phyloP scores from a whole-genome alignment of 345 rosid genomes.

The Capsella bursapastoris region DNA sequence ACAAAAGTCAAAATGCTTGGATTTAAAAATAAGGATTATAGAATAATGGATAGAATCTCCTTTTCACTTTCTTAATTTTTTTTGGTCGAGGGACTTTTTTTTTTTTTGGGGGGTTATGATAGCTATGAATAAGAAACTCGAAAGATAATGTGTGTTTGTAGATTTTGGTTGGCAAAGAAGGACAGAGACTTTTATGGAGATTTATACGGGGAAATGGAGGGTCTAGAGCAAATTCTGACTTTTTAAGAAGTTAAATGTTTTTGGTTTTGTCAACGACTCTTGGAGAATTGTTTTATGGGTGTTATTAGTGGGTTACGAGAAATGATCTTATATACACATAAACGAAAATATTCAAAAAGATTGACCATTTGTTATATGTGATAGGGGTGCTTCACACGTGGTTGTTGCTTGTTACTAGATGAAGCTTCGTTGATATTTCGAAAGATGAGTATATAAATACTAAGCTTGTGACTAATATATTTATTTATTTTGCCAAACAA shows the following conservation, averaged over 20 bases:
- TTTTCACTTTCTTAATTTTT: background rate
- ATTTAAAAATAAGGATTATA: background rate
- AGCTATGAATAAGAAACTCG: slow-evolving; percentile 38
- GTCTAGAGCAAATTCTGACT: slow-evolving; percentile 34
- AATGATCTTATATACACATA: slow-evolving; percentile 26
- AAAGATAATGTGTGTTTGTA: slow-evolving; percentile 32
- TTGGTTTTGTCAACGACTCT: slow-evolving; percentile 34
- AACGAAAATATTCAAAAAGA: background rate
- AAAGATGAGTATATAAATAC: too few species aligned
- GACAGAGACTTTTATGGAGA: slow-evolving; percentile 39
- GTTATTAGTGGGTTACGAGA: background rate
- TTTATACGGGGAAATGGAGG: slow-evolving; percentile 32
- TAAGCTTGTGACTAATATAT: too few species aligned
- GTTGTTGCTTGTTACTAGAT: slow-evolving; percentile 26
- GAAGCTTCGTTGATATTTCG: slow-evolving; percentile 27
- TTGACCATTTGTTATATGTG: slow-evolving; percentile 33
- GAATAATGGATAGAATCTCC: slow-evolving; percentile 25
- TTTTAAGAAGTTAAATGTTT: background rate
- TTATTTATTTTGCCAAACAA: too few species aligned
- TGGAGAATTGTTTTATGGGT: slow-evolving; percentile 30
- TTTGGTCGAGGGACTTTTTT: background rate
- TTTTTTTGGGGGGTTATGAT: slow-evolving; percentile 6
- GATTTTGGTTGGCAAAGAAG: slow-evolving; percentile 32
- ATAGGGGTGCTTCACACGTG: slow-evolving; percentile 38
- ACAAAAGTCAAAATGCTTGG: slow-evolving; percentile 38